A percentile compares a stretch with the other conserved stretches of the same genome.
Evolutionary conservation across 2,329 filamentous ascomycete genomes (phyloP).

Genomic region (Microdochium paspali): DNA sequence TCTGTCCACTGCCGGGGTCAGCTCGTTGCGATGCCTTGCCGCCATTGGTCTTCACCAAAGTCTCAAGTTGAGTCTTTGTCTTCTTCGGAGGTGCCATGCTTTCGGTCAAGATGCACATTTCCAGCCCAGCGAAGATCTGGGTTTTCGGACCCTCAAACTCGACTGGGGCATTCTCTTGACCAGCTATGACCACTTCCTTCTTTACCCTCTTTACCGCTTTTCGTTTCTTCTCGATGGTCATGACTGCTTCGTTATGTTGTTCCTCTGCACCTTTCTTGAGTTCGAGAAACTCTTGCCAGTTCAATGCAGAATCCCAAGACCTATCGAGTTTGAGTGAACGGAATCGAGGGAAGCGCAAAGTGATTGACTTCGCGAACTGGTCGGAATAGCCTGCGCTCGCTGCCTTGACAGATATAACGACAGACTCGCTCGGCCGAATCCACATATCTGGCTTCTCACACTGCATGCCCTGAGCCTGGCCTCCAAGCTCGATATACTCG

Average conservation of each 20-base stretch:
- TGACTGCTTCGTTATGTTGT: conserved; percentile 63
- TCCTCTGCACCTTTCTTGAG: conserved; percentile 60
- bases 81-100: conserved; percentile 60
- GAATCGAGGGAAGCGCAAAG: conserved; percentile 86
- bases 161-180: conserved; percentile 42
- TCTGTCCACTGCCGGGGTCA: conserved; percentile 47
- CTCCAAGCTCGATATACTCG: conserved; percentile 72
- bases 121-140: conserved; percentile 63
- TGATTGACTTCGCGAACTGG: conserved; percentile 67
- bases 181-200: conserved; percentile 61
- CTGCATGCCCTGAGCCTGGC: conserved; percentile 54
- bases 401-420: conserved; percentile 85
- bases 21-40: conserved; percentile 71
- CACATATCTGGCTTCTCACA: conserved; percentile 80
- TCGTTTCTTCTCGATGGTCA: conserved; percentile 63
- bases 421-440: conserved; percentile 81
- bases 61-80: conserved; percentile 70
- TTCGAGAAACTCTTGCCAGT: conserved; percentile 66
- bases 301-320: conserved; percentile 71
- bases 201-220: conserved; percentile 52
- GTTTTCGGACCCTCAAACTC: conserved; percentile 47
- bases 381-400: conserved; percentile 67
- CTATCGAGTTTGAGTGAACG: conserved; percentile 75
- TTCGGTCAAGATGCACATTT: conserved; percentile 79
- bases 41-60: conserved; percentile 73